Base-by-base conservation (phyloP, 257 asterid species). In the Rauvolfia tetraphylla region DNA sequence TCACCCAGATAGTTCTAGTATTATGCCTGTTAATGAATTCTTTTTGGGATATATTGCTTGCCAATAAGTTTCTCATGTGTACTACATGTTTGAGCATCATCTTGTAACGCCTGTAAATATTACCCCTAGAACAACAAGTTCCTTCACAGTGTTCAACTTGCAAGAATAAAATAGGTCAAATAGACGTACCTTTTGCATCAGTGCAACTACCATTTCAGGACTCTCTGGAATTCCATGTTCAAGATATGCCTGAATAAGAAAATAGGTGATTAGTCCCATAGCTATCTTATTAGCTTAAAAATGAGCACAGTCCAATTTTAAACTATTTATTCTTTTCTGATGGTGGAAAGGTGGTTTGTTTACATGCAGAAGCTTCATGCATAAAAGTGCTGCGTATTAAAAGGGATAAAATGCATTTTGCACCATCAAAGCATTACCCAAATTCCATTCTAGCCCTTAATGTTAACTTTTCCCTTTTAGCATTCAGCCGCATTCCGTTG, bases 171-270 rank as follows among this genome's bases (percentile, higher is more conserved):
- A 68, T 68, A 71, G 67, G 75, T 38, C 7, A 54, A n/a, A 44
- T 1, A n/a, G 66, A 75, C 25, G 49, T 86, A 89, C 95, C 93
- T 89, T 89, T 78, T 88, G 97, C 97, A 91, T 89, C 77, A 89
- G 80, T 10, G 86, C 86, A 23, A 89, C 89, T 44, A 91, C 93
- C 86, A 87, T 81, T 70, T 89, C 95, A 54, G 95, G 90, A 68
- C 85, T 83, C 72, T 85, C 92, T 1, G 92, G 93, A 70, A 91
- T 82, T 86, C 95, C 97, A 77, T 85, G 85, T 81, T 89, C 93
- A 34, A 91, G 85, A 77, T 88, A 89, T 67, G 95, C 97, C 97
- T 91, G 84, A 63, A 76, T 54, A 81, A 76, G 39, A 42, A 25
- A 68, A 11, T 51, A 13, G 68, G 65, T 25, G 22, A 39, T 71